These are phyloP conservation scores for Rugosomyces carneus DNA, from an alignment of 1,284 basidiomycete genomes.

Conservation along the genomic window DNA sequence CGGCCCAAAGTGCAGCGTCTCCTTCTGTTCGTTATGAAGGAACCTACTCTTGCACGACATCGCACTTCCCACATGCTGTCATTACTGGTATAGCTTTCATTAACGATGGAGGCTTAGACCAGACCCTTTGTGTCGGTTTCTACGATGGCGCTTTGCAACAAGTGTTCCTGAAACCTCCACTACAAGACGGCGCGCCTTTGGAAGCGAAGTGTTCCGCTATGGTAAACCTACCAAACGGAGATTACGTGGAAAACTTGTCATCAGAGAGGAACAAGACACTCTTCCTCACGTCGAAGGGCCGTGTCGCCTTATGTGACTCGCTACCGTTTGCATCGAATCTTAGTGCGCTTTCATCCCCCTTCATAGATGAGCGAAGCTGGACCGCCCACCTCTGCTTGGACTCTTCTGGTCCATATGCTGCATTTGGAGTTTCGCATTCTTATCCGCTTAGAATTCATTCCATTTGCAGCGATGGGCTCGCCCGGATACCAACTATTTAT, in stretches of 20 bases:
- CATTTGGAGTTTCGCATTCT: constrained; percentile 57
- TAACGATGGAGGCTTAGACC: constrained; percentile 42
- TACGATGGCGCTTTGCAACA: constrained; percentile 54
- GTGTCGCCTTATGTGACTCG: constrained; percentile 33
- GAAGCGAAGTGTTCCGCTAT: constrained; percentile 10
- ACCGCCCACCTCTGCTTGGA: constrained; percentile 45
- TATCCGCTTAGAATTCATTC: constrained; percentile 54
- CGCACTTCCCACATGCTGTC: constrained; percentile 35
- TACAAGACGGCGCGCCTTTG: constrained; percentile 16
- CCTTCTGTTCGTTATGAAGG: constrained; percentile 48
- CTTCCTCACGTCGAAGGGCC: constrained; percentile 52
- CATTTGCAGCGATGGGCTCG: constrained; percentile 40
- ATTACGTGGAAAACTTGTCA: constrained; percentile 51
- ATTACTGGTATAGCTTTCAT: constrained; percentile 46
- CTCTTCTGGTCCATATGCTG: constrained; percentile 52
- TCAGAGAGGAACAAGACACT: constrained; percentile 39
- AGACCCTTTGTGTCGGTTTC: constrained; percentile 53
- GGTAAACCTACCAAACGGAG: constrained; percentile 26
- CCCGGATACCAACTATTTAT: constrained; percentile 38
- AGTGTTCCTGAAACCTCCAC: constrained; percentile 25
- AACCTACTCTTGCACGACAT: constrained; percentile 34
- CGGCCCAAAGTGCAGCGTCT: constrained; percentile 24
- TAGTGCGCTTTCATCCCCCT: constrained; percentile 27
- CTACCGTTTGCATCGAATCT: constrained; percentile 15
- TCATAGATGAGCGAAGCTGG: constrained; percentile 52